These are phyloP conservation scores for Alternaria consortialis DNA, from an alignment of 2,329 filamentous ascomycete genomes.

Conservation along the genomic window DNA sequence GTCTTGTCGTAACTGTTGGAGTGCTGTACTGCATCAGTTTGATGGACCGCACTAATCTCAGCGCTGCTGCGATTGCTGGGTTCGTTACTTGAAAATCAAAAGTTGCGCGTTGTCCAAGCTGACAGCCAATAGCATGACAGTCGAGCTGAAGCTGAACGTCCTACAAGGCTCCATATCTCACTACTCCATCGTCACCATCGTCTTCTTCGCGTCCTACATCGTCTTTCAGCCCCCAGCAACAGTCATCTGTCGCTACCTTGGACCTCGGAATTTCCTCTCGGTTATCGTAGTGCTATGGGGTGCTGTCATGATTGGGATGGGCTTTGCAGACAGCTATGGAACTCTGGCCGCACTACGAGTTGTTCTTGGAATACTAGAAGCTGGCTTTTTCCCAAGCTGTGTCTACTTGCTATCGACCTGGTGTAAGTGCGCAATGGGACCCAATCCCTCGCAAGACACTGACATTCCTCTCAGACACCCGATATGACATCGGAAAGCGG, in stretches of 20 bases:
- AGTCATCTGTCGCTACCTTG: conserved; percentile 53
- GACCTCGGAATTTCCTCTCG: conserved; percentile 50
- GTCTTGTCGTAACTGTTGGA: conserved; percentile 59
- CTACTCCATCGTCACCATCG: conserved; percentile 67
- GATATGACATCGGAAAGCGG: conserved; percentile 74
- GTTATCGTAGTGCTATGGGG: conserved; percentile 53
- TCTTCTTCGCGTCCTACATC: conserved; percentile 57
- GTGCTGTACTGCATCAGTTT: conserved; percentile 77
- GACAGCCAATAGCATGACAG: conserved; percentile 49
- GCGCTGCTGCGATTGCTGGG: conserved; percentile 76
- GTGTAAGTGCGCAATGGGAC: conserved; percentile 20
- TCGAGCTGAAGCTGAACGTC: conserved; percentile 44
- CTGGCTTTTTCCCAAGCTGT: conserved; percentile 54
- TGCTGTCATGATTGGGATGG: conserved; percentile 56
- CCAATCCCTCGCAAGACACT: background rate
- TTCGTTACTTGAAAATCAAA: conserved; percentile 35
- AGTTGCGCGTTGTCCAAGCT: conserved; percentile 23
- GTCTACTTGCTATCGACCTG: conserved; percentile 57
- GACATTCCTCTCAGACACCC: conserved; percentile 39
- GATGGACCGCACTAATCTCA: conserved; percentile 82
- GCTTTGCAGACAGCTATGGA: conserved; percentile 50
- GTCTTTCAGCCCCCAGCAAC: conserved; percentile 55
- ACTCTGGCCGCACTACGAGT: conserved; percentile 50
- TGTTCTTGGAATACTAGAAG: conserved; percentile 53
- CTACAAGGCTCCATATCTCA: conserved; percentile 41